Evolutionary conservation across 257 asterid species (phyloP), one percentile per base, ranked within the genome.

Genomic region (Euphrasia confusa): DNA sequence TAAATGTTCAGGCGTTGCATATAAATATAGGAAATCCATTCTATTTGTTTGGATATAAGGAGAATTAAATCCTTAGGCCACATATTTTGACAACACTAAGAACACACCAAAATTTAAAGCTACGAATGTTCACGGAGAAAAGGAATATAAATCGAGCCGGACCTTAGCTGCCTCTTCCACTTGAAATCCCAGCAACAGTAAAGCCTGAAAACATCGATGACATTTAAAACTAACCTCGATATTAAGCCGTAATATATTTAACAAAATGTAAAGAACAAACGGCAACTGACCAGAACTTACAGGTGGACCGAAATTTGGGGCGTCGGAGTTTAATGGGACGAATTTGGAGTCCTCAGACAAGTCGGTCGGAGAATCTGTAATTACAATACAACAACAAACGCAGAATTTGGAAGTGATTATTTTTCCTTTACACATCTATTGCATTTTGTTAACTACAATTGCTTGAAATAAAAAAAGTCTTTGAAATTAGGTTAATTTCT

Each of bases 261-360:
- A 5, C 4, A 48, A 48, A 54, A 63, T 49, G 27, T 27, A 68
- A 40, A 32, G 37, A 49, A 26, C 7, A 64, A 47, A 60, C 59
- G 60, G 54, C 60, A 75, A 83, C 85, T 74, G 66, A 84, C 77
- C 81, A 69, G 70, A 80, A 88, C 95, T 92, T 89, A 92, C 99
- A 70, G 99, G 95, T 63, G 97, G 97, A 79, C 95, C 99, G 58
- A 61, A 92, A 58, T 61, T 72, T 48, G 87, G 82, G 66, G 85
- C 90, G 57, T 92, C 91, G 0, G 93, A 70, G 63, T 79, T 71
- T 33, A 92, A 74, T 57, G 94, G 91, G 28, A 86, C 96, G 68
- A 92, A 92, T 75, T 89, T 92, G 64, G 95, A 83, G 57, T 89
- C 97, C 76, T 89, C 96, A 56, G 56, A 64, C 74, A 86, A 69